phyloP scores from a whole-genome alignment of 176 grass and related monocot species.

The Sorghum bicolor region Sorghum_bicolor_NCBIv3 NC_012872.2:64748501-64749000 shows the following conservation, averaged over 20 bases:
- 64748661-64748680: constrained; percentile 1
- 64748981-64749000: constrained; percentile 69
- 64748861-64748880: neutral
- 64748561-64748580: neutral
- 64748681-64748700: neutral
- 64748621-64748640: neutral
- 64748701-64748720: constrained; percentile 1
- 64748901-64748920: neutral
- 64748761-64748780: constrained; percentile 86
- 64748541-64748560: neutral
- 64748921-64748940: neutral
- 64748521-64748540: neutral
- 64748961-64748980: constrained; percentile 87
- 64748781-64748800: constrained; percentile 77
- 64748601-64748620: neutral
- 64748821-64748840: constrained; percentile 5
- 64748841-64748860: neutral
- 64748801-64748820: constrained; percentile 89
- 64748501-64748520: neutral
- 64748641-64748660: neutral
- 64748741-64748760: constrained; percentile 84
- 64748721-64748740: constrained; percentile 90
- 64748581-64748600: neutral
- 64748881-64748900: neutral
- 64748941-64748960: too few species aligned